Conservation (phyloP, 2,329 filamentous ascomycete genomes). For the Cladophialophora exuberans region DNA sequence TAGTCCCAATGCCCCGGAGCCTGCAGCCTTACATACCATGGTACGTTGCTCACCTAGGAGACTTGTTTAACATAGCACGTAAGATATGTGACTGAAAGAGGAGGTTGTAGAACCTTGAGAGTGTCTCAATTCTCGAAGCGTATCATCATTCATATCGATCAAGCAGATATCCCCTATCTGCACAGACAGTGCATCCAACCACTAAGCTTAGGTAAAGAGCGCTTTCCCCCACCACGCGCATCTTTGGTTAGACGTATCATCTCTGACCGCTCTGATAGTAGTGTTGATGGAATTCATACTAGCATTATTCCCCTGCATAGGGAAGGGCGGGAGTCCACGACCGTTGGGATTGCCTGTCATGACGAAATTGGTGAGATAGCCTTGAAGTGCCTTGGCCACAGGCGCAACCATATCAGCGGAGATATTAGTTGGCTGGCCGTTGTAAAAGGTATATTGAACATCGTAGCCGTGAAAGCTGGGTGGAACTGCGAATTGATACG, state of each 20-base stretch:
- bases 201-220: constrained; percentile 37
- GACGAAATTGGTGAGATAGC: constrained; percentile 44
- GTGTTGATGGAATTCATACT: constrained; percentile 50
- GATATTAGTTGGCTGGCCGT: constrained; percentile 40
- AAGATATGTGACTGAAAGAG: too few species aligned
- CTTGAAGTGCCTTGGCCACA: constrained; percentile 42
- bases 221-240: constrained; percentile 57
- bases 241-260: constrained; percentile 40
- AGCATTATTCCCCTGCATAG: constrained; percentile 50
- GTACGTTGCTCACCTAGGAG: too few species aligned
- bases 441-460: constrained; percentile 57
- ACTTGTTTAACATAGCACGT: too few species aligned
- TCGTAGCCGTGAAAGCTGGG: constrained; percentile 60
- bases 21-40: too few species aligned
- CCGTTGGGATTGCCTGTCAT: constrained; percentile 41
- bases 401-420: constrained; percentile 40
- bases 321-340: constrained; percentile 47
- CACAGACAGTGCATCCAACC: too few species aligned
- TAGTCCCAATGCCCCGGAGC: too few species aligned
- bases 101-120: not conserved
- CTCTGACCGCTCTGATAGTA: constrained; percentile 47
- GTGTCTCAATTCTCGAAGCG: too few species aligned
- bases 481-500: constrained; percentile 57
- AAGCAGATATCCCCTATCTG: not conserved
- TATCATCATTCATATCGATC: not conserved